Percentiles rank a stretch among this genome's conserved stretches.
phyloP scores from a whole-genome alignment of 495 filamentous ascomycete genomes.

The Talaromyces ruber region DNA sequence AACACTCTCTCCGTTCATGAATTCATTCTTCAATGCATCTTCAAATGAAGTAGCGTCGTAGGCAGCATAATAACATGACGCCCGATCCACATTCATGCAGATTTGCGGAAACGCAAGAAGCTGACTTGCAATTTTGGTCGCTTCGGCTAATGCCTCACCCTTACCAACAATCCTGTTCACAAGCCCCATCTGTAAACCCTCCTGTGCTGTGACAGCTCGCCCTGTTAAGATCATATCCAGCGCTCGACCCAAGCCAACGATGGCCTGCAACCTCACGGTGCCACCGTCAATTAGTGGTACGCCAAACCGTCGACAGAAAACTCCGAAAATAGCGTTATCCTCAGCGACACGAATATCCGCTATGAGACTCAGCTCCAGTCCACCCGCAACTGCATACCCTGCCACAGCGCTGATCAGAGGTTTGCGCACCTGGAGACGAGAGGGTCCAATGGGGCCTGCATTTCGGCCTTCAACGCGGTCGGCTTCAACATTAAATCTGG shows the following conservation, averaged over 20 bases:
- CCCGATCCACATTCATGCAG: constrained; percentile 34
- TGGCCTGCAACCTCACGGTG: constrained; percentile 36
- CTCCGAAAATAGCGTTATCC: constrained; percentile 38
- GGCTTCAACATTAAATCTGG: neutral
- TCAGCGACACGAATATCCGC: constrained; percentile 39
- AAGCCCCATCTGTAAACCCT: constrained; percentile 39
- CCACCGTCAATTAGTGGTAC: constrained; percentile 43
- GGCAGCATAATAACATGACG: constrained; percentile 31
- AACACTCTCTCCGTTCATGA: constrained; percentile 26
- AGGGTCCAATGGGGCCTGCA: constrained; percentile 36
- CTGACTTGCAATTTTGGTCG: constrained; percentile 29
- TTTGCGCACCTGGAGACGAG: constrained; percentile 27
- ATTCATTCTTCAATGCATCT: constrained; percentile 36
- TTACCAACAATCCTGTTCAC: constrained; percentile 39
- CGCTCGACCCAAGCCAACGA: constrained; percentile 39
- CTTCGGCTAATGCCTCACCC: constrained; percentile 34
- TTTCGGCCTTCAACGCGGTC: constrained; percentile 18
- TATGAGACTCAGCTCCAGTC: constrained; percentile 37
- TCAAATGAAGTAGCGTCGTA: constrained; percentile 32
- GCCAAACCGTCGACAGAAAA: constrained; percentile 41
- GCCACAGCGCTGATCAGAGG: constrained; percentile 35
- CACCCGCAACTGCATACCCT: constrained; percentile 42
- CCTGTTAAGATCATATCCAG: constrained; percentile 45
- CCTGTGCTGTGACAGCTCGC: constrained; percentile 29
- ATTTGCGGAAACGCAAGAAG: constrained; percentile 34